phyloP scores from a whole-genome alignment of 371 early-diverging fungal species.

The Coemansia sp. region DNA sequence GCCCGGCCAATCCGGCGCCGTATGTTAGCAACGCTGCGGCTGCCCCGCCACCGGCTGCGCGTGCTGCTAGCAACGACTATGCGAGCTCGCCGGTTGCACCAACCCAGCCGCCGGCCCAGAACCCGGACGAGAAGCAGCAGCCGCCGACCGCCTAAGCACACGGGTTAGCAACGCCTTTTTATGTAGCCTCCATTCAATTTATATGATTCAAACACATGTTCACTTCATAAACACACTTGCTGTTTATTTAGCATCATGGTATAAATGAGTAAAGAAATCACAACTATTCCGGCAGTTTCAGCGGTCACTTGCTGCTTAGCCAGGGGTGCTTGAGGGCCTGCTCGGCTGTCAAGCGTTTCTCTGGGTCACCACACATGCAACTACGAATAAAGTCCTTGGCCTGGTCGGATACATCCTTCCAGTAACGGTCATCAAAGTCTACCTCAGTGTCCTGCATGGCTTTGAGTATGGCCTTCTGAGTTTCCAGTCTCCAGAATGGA shows the following conservation, averaged over 20 bases:
- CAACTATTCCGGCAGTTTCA: too few species aligned
- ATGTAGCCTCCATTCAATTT: background rate
- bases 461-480: conserved; percentile 59
- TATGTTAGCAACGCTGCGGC: conserved; percentile 6
- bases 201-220: background rate
- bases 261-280: too few species aligned
- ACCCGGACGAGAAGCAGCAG: conserved; percentile 13
- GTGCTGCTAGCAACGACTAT: conserved; percentile 5
- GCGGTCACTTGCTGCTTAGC: conserved; percentile 58
- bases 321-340: conserved; percentile 85
- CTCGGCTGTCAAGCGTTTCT: conserved; percentile 71
- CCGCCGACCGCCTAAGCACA: background rate
- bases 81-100: background rate
- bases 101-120: conserved; percentile 11
- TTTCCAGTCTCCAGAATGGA: conserved; percentile 79
- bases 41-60: conserved; percentile 2
- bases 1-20: background rate
- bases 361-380: conserved; percentile 71
- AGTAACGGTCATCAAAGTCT: conserved; percentile 77
- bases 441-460: conserved; percentile 66
- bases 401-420: conserved; percentile 74
- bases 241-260: too few species aligned
- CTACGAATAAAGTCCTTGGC: conserved; percentile 90
- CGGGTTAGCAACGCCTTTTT: background rate
- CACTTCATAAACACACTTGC: too few species aligned